These are phyloP conservation scores for Hymenoscyphus albidus DNA, from an alignment of 2,329 filamentous ascomycete species.

Conservation along the genomic window DNA sequence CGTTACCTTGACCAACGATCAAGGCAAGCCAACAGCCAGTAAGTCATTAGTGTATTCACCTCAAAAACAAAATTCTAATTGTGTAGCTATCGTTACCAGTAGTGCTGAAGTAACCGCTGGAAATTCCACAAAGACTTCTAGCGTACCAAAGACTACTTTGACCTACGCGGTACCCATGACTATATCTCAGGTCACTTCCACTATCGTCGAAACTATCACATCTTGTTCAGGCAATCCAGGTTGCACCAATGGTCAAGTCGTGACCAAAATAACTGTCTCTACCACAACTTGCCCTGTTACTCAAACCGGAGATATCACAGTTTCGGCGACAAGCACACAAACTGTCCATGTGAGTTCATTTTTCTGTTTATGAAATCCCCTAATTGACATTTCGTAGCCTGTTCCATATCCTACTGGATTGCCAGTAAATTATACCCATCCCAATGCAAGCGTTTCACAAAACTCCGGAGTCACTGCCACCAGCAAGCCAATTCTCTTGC, in stretches of 20 bases:
- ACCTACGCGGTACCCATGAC: not conserved
- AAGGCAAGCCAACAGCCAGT: slow-evolving; percentile 8
- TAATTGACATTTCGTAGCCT: not conserved
- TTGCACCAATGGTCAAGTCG: not conserved
- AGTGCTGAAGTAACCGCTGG: no score
- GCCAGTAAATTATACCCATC: not conserved
- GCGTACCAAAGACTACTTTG: not conserved
- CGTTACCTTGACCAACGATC: slow-evolving; percentile 5
- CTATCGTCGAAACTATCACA: not conserved
- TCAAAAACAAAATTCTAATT: not conserved
- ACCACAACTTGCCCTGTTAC: not conserved
- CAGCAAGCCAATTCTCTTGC: not conserved
- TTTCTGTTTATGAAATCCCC: not conserved
- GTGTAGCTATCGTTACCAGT: not conserved
- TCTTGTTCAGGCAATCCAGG: not conserved
- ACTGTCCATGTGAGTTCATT: not conserved
- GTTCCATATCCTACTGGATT: not conserved
- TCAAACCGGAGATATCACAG: not conserved
- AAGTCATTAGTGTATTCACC: not conserved
- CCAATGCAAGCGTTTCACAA: not conserved
- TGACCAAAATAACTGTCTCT: not conserved
- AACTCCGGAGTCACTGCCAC: not conserved
- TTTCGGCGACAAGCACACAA: not conserved
- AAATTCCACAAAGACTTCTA: not conserved
- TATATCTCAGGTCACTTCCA: not conserved